Base-by-base conservation (phyloP, 306 rosid species). In the Citrullus colocynthis region DNA sequence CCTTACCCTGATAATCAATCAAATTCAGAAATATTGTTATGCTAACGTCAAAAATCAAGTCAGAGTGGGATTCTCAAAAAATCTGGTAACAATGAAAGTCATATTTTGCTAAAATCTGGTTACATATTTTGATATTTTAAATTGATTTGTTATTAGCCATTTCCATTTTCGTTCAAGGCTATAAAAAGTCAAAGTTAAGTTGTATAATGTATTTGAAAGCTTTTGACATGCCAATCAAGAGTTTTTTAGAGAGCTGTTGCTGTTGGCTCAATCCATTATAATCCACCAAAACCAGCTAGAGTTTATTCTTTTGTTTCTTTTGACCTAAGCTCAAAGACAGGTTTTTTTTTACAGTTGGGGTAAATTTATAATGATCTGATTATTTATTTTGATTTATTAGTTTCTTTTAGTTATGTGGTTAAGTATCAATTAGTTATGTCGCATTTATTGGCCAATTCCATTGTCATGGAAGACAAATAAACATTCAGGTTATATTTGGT, bases 1-100 rank as follows among this genome's bases (percentile, higher is more conserved):
- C 98, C 85, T 77, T 92, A 66, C 98, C 98, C 97, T 92, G 80
- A 17, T 20, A 24, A 56, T 36, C 41, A 67, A 24, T 71, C 41
- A 71, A 71, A 71, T 21, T 39, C 28, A 63, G 36, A 3, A 78
- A 63, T 14, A 24, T 59, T 59, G 21, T 15, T 59, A 60, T 20
- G 48, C 52, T 39, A 20, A 34, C 57, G 7, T 37, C 55, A 34
- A 57, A 41, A 36, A 7, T 1, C 8, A 42, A 24, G 30, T 17
- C 28, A 63, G 36, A 52, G 64, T 34, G 74, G 32, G 55, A 15
- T 28, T 62, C n/a, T 16, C 2, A 62, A 7, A 58, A 48, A 18
- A 6, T 44, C 15, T 59, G 5, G 37, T 59, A 11, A 24, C 65
- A 59, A 59, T 37, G 21, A 24, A 12, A 59, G 65, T 24, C 18